Base-by-base conservation (phyloP, 495 filamentous ascomycete genomes). In the Penicilliopsis zonata region DNA sequence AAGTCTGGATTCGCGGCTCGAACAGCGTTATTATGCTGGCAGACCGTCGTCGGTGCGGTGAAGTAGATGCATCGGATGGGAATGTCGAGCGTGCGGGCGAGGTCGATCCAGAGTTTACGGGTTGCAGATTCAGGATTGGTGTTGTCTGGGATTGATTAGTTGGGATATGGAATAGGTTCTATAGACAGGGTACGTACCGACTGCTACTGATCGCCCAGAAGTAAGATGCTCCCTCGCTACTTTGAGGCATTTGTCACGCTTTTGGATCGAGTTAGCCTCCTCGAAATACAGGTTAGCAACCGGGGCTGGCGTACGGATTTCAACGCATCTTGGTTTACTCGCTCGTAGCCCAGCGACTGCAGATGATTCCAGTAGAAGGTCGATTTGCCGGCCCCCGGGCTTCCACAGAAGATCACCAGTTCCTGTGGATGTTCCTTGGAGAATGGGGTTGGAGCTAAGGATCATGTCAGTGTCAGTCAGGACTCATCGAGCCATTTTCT, bases 41-140 rank as follows among this genome's bases (percentile, higher is more conserved):
- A 94, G 3, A 96, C 42, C 22, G 70, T 67, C 7, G 72, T 46
- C 1, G 74, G 55, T 10, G 84, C 74, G 29, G 79, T 81, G 56
- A 98, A 94, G 43, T 82, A 79, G 3, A 95, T 57, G 45, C 88
- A 92, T 17, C 92, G 80, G 36, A 94, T 81, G 0, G 81, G 82
- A 2, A 88, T 65, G 1, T 69, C 57, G 30, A 78, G 55, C 32
- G 80, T 78, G 31, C 61, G 68, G 10, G 85, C 85, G 13, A 95
- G 57, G 6, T 71, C 61, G 15, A 82, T 53, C 86, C 86, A 95
- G 34, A 79, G 59, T 8, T 64, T 62, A 42, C 92, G 63, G 22
- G 76, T 82, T 29, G 85, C 82, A 3, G 57, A 44, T 46, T 93
- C 77, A 19, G 88, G 73, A 48, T 95, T 96, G 16, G 90, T 95